These are phyloP conservation scores for Phytopythium oedochilum DNA, from an alignment of 352 stramenopile species.

Conservation along the genomic window DNA sequence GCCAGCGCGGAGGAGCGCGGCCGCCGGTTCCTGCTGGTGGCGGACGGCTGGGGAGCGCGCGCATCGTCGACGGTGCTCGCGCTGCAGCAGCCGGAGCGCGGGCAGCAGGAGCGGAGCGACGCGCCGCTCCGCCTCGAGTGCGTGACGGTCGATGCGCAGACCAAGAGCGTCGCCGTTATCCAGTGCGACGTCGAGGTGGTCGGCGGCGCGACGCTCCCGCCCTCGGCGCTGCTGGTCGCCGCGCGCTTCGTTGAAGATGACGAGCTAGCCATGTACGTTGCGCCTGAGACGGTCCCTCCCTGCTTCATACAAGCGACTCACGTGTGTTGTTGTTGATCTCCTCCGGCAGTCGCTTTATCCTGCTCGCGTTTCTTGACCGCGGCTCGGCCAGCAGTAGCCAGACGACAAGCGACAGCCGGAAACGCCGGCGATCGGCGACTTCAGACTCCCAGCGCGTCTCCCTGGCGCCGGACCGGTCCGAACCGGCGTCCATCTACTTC, in stretches of 20 bases:
- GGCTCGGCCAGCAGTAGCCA: not conserved
- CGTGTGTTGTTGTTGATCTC: not conserved
- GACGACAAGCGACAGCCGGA: not conserved
- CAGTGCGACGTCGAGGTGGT: constrained; percentile 1
- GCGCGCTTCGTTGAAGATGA: constrained; percentile 33
- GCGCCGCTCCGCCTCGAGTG: constrained; percentile 9
- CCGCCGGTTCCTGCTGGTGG: not conserved
- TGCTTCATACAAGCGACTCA: not conserved
- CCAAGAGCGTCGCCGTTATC: constrained; percentile 13
- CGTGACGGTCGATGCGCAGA: constrained; percentile 10
- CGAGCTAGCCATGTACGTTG: constrained; percentile 31
- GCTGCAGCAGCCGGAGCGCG: constrained; percentile 12
- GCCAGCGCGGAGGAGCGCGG: not conserved
- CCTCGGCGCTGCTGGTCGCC: constrained; percentile 25
- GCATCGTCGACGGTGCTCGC: constrained; percentile 16
- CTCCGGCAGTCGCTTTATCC: not conserved
- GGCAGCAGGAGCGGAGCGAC: constrained; percentile 5
- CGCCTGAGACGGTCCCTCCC: no score
- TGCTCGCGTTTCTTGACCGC: constrained; percentile 1
- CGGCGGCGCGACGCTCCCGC: constrained; percentile 12
- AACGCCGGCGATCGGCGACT: not conserved
- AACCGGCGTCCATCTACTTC: constrained; percentile 12
- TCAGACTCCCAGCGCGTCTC: not conserved
- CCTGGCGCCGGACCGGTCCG: not conserved
- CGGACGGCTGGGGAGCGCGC: not conserved